phyloP scores from a whole-genome alignment of 1,284 basidiomycete species.

The Trichosporon inkin region DNA sequence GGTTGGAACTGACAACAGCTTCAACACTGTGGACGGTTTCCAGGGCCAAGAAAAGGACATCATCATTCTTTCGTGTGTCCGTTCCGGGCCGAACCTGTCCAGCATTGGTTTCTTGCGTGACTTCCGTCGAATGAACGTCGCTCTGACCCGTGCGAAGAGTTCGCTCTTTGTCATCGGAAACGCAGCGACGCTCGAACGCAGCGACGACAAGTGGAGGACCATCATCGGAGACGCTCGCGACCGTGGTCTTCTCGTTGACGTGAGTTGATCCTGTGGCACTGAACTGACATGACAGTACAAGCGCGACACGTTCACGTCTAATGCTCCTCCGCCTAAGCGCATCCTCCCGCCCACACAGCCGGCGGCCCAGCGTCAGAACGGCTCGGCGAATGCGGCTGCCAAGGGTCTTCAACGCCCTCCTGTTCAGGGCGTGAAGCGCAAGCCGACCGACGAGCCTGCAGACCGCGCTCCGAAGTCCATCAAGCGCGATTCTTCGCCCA shows the following conservation, averaged over 20 bases:
- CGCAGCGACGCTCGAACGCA: conserved; percentile 76
- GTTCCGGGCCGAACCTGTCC: conserved; percentile 74
- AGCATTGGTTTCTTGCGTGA: conserved; percentile 84
- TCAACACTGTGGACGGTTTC: conserved; percentile 97
- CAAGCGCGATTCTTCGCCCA: neutral
- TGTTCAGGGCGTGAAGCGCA: neutral
- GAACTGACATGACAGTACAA: neutral
- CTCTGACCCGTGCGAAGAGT: conserved; percentile 88
- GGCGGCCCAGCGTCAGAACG: neutral
- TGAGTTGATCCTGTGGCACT: conserved; percentile 31
- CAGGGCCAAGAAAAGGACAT: conserved; percentile 97
- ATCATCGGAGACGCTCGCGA: conserved; percentile 72
- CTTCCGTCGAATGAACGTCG: conserved; percentile 91
- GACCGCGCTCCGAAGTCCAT: neutral
- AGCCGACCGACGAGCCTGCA: neutral
- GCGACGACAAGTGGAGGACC: conserved; percentile 71
- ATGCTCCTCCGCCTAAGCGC: neutral
- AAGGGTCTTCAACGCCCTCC: neutral
- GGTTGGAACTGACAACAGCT: conserved; percentile 48
- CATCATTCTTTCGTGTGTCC: conserved; percentile 90
- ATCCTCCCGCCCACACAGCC: neutral
- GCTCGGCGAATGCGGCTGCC: neutral
- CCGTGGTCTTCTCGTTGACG: conserved; percentile 50
- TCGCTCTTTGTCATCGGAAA: conserved; percentile 93
- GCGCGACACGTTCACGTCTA: conserved; percentile 1